These are phyloP conservation scores for Eimeria necatrix DNA, from an alignment of 169 alveolate species.

Conservation along the genomic window DNA sequence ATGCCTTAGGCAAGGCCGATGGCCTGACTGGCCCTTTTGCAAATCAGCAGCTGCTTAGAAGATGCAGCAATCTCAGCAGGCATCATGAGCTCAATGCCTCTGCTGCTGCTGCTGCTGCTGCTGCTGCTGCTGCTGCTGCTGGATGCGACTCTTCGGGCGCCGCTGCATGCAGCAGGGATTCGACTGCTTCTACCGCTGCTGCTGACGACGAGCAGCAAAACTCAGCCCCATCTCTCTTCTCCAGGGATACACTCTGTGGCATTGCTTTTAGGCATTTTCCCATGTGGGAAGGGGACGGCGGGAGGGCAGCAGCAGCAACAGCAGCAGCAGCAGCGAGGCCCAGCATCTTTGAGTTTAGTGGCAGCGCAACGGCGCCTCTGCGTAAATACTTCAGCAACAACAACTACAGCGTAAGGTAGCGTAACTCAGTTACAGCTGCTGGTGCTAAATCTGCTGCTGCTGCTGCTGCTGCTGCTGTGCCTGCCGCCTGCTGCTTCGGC, in stretches of 20 bases:
- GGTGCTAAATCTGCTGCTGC: not conserved
- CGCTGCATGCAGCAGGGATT: not conserved
- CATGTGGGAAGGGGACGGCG: not conserved
- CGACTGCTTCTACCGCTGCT: conserved; percentile 1
- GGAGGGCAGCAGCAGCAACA: not conserved
- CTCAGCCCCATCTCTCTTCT: not conserved
- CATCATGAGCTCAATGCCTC: not conserved
- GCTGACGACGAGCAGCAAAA: conserved; percentile 31
- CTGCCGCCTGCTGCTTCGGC: not conserved
- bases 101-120: conserved; percentile 13
- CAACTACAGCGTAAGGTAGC: not conserved
- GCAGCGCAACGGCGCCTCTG: not conserved
- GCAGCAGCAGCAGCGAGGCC: not conserved
- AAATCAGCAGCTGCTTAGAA: not conserved
- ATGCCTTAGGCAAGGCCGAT: not conserved
- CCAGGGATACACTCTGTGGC: not conserved
- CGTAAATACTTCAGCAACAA: not conserved
- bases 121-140: conserved; percentile 11
- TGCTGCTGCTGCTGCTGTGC: conserved; percentile 24
- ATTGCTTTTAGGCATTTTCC: not conserved
- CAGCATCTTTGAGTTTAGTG: not conserved
- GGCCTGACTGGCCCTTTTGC: not conserved
- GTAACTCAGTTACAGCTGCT: conserved; percentile 7
- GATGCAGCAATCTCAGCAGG: not conserved
- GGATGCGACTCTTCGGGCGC: not conserved